Evolutionary conservation across 306 rosid species (phyloP).

Genomic region (Trichosanthes truncata): DNA sequence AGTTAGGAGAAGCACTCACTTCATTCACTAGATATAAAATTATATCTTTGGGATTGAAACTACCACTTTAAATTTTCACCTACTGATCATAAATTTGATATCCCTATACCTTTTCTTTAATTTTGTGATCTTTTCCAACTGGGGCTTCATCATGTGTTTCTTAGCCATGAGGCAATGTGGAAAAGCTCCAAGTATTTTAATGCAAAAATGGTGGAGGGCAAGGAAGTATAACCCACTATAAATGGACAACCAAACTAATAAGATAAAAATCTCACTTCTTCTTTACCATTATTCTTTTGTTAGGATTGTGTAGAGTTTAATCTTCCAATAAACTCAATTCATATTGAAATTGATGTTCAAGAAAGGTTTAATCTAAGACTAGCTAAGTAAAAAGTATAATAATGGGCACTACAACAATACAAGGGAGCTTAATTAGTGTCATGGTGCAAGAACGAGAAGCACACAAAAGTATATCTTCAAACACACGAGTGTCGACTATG

Average conservation of each 20-base stretch:
- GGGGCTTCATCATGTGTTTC: background rate
- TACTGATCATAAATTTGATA: background rate
- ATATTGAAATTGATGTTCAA: too few species aligned
- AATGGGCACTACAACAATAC: too few species aligned
- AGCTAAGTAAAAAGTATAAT: too few species aligned
- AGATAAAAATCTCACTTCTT: background rate
- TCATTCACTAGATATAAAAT: background rate
- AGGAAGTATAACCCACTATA: background rate
- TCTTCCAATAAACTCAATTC: too few species aligned
- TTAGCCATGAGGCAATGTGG: background rate
- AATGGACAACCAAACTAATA: background rate
- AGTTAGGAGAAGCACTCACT: background rate
- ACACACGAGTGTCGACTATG: too few species aligned
- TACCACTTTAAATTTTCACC: background rate
- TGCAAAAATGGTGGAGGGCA: background rate
- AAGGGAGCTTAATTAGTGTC: too few species aligned
- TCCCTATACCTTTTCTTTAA: background rate
- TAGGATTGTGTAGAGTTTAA: too few species aligned
- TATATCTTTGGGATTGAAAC: background rate
- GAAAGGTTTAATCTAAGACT: too few species aligned
- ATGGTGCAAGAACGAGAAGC: too few species aligned
- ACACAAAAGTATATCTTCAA: too few species aligned
- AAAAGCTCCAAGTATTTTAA: background rate
- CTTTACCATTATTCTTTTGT: too few species aligned
- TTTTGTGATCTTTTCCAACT: background rate